A percentile compares a stretch with the other conserved stretches of the same genome.
Conservation (phyloP, 1,139 yeast species). For the Debaryomyces nepalensis region DNA sequence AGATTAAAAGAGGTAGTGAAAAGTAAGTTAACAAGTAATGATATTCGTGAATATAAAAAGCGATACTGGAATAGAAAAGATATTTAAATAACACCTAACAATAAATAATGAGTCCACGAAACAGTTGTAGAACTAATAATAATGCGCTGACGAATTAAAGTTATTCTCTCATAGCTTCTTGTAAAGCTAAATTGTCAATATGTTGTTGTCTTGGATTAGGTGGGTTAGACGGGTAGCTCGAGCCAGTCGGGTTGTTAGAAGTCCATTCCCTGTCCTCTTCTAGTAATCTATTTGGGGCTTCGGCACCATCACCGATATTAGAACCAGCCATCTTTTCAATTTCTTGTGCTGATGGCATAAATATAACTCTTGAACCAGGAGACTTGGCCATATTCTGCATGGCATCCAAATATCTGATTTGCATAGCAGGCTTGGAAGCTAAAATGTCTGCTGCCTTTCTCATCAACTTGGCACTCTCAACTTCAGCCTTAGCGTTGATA, state of each 20-base stretch:
- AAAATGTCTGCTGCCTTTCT: slow-evolving; percentile 79
- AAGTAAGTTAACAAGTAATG: slow-evolving; percentile 19
- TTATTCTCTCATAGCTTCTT: slow-evolving; percentile 31
- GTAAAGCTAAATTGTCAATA: slow-evolving; percentile 33
- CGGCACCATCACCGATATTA: slow-evolving; percentile 20
- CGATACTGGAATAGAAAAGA: slow-evolving; percentile 18
- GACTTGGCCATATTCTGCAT: slow-evolving; percentile 73
- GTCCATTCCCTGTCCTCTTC: slow-evolving; percentile 31
- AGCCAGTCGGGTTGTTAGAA: slow-evolving; percentile 10
- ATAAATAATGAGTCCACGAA: neutral
- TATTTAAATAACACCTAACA: neutral
- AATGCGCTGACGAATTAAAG: slow-evolving; percentile 2
- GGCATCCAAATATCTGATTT: slow-evolving; percentile 79
- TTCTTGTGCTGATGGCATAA: slow-evolving; percentile 65
- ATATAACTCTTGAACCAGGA: slow-evolving; percentile 68
- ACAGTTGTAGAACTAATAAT: neutral
- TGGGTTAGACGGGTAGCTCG: slow-evolving; percentile 18
- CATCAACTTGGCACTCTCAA: slow-evolving; percentile 76
- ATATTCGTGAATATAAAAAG: slow-evolving; percentile 19
- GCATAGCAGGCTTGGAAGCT: slow-evolving; percentile 80
- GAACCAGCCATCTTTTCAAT: slow-evolving; percentile 42
- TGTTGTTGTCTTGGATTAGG: slow-evolving; percentile 20
- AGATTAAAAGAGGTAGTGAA: slow-evolving; percentile 16
- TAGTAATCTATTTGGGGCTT: slow-evolving; percentile 14
- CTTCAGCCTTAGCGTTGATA: slow-evolving; percentile 77